Evolutionary conservation across 768 basidiomycete genomes (phyloP), one percentile per base, ranked within the genome.

Genomic region (Boletales sp.): DNA sequence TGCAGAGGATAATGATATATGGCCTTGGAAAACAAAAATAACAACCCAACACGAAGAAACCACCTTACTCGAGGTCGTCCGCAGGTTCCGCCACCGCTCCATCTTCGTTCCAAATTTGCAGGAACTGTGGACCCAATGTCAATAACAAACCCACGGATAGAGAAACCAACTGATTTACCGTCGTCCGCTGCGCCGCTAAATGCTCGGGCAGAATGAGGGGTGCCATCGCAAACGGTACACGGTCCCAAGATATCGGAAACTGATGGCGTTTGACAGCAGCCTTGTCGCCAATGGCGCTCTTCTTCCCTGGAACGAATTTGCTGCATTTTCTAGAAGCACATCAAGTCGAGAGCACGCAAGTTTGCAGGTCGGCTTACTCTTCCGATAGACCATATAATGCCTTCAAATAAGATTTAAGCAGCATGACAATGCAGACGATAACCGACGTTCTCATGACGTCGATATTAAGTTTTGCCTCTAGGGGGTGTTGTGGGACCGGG

Each of bases 221-320:
- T 28, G 62, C 61, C 13, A 70, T 75, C 0, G 85, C 88, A 56
- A 78, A 90, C 3, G 86, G 83, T 44, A 94, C 68, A 15, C 87
- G 78, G 21, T 82, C 79, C 86, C 91, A 91, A 28, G 79, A 75
- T 35, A 92, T 79, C 7, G 79, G 78, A 36, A 74, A 70, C 2
- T 84, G 80, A 56, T 84, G 73, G 25, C 81, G 80, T 57, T 80
- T 83, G 2, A 73, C 66, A 5, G 84, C 89, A 13, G 87, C 78
- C 61, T 84, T 89, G 67, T 99, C 95, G 1, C 94, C 94, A 3
- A 87, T 66, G 0, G 90, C 82, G 47, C 83, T 90, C 71, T 97
- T 97, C 78, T 97, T 98, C 17, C 87, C 87, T 5, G 84, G 68
- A 5, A 84, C 78, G 63, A 89, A 96, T 68, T 94, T 97, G 41